These are phyloP conservation scores for Diaporthe aspalathi DNA, from an alignment of 2,329 filamentous ascomycete species.

Conservation along the genomic window DNA sequence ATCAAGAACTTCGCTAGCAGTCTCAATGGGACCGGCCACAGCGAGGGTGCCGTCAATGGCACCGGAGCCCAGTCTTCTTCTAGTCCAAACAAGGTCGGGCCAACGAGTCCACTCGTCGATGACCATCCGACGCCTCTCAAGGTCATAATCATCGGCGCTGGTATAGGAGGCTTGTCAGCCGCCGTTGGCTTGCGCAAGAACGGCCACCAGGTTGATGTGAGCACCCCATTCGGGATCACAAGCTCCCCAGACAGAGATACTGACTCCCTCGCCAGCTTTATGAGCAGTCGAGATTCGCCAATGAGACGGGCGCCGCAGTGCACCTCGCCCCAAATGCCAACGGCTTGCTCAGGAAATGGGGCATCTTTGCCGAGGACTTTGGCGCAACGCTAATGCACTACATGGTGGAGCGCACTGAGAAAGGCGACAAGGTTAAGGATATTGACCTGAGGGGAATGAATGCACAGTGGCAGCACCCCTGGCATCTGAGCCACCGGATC, in stretches of 20 bases:
- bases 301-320: slow-evolving; percentile 70
- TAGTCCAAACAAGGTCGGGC: slow-evolving; percentile 30
- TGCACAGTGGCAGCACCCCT: slow-evolving; percentile 61
- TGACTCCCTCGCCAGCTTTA: slow-evolving; percentile 53
- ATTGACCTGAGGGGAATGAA: slow-evolving; percentile 52
- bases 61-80: background rate
- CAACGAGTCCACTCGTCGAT: slow-evolving; percentile 31
- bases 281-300: slow-evolving; percentile 67
- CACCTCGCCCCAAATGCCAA: slow-evolving; percentile 72
- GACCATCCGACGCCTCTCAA: slow-evolving; percentile 40
- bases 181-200: slow-evolving; percentile 64
- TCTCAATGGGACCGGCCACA: slow-evolving; percentile 15
- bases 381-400: slow-evolving; percentile 48
- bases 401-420: slow-evolving; percentile 42
- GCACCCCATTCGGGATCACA: background rate
- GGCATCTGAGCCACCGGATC: slow-evolving; percentile 66
- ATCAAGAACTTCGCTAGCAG: slow-evolving; percentile 12
- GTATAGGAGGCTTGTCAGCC: slow-evolving; percentile 64
- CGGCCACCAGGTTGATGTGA: slow-evolving; percentile 60
- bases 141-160: slow-evolving; percentile 51
- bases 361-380: slow-evolving; percentile 52
- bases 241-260: background rate
- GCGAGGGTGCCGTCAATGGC: background rate
- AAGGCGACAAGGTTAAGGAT: slow-evolving; percentile 43
- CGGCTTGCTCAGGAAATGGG: slow-evolving; percentile 60